Percentiles rank a stretch among this genome's conserved stretches.
Conservation (phyloP, 345 rosid genomes). For the thale cress (Arabidopsis thaliana) region TAIR10.1 NC_003071.7:7710501-7711000, state of each 20-base stretch:
- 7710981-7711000: background rate
- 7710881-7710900: constrained; percentile 8
- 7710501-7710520: background rate
- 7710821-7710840: background rate
- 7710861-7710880: constrained; percentile 1
- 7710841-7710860: constrained; percentile 5
- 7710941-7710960: background rate
- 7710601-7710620: background rate
- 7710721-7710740: background rate
- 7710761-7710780: background rate
- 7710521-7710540: background rate
- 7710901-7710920: background rate
- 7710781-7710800: background rate
- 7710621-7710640: background rate
- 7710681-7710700: background rate
- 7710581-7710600: background rate
- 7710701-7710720: background rate
- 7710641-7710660: background rate
- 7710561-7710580: constrained; percentile 17
- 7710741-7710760: background rate
- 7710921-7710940: background rate
- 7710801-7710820: background rate
- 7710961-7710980: background rate
- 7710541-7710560: background rate
- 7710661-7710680: background rate